A percentile compares a stretch with the other conserved stretches of the same genome.
Conservation (phyloP, 176 grass and related monocot genomes). For the Puya raimondii region DNA sequence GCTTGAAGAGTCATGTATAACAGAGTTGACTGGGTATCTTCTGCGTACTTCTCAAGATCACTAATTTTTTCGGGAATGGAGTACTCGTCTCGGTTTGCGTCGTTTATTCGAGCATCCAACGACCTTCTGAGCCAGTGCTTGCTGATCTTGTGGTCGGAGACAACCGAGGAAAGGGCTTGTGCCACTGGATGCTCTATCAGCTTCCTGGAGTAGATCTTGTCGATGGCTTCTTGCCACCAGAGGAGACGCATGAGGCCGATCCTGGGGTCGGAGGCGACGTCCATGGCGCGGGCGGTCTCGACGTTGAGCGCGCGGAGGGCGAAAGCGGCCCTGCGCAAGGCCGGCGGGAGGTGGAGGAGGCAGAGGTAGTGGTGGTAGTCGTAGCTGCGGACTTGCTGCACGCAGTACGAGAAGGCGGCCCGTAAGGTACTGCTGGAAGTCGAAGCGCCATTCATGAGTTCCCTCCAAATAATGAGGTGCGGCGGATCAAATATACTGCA, state of each 20-base stretch:
- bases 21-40: conserved; percentile 78
- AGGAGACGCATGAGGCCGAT: conserved; percentile 75
- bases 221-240: conserved; percentile 77
- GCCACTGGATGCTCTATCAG: conserved; percentile 67
- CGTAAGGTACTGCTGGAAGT: conserved; percentile 27
- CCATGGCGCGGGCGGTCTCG: conserved; percentile 74
- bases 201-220: conserved; percentile 53
- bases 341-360: conserved; percentile 67
- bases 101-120: conserved; percentile 64
- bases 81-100: conserved; percentile 53
- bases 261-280: conserved; percentile 57
- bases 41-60: conserved; percentile 78
- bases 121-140: conserved; percentile 90
- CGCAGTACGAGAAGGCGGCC: conserved; percentile 61
- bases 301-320: conserved; percentile 75
- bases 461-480: neutral
- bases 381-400: conserved; percentile 71
- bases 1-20: conserved; percentile 76
- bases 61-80: conserved; percentile 32
- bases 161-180: conserved; percentile 41
- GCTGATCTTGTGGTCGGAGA: conserved; percentile 50
- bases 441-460: conserved; percentile 33
- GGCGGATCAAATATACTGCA: neutral
- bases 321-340: conserved; percentile 70
- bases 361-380: conserved; percentile 93